These are phyloP conservation scores for Tulasnella sp. DNA, from an alignment of 768 basidiomycete species.

Conservation along the genomic window DNA sequence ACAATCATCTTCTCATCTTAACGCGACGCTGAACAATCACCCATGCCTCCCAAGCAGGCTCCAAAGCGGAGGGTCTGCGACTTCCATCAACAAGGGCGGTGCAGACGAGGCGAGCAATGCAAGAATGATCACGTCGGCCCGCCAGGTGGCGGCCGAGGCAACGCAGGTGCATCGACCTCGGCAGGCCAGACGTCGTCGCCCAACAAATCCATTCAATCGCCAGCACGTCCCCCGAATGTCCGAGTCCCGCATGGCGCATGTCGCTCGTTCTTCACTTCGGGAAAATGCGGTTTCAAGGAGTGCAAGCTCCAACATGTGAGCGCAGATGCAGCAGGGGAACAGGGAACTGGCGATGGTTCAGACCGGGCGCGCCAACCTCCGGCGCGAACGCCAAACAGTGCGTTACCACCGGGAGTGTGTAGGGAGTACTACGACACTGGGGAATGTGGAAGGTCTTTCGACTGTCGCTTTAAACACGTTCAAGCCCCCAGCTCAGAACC, in stretches of 20 bases:
- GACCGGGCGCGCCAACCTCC: slow-evolving; percentile 21
- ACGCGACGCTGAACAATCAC: not conserved
- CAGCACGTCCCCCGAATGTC: no score
- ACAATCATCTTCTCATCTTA: not conserved
- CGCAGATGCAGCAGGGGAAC: no score
- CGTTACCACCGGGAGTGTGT: slow-evolving; percentile 33
- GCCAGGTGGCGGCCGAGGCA: no score
- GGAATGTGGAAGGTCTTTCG: slow-evolving; percentile 35
- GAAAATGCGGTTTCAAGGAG: no score
- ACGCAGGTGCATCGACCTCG: no score
- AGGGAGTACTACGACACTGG: slow-evolving; percentile 38
- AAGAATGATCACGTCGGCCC: slow-evolving; percentile 26
- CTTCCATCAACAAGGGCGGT: slow-evolving; percentile 36
- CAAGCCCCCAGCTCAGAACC: no score
- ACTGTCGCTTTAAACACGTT: slow-evolving; percentile 36
- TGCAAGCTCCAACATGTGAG: no score
- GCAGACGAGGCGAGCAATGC: slow-evolving; percentile 35
- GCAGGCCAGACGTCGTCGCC: no score
- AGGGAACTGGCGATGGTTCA: no score
- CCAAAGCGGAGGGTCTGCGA: slow-evolving; percentile 26
- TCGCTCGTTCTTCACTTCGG: no score
- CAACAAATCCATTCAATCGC: no score
- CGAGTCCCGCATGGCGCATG: no score
- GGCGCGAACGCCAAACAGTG: slow-evolving; percentile 12
- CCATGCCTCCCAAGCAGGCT: not conserved